Base-by-base conservation (phyloP, 495 filamentous ascomycete genomes). In the Xylaria longipes region DNA sequence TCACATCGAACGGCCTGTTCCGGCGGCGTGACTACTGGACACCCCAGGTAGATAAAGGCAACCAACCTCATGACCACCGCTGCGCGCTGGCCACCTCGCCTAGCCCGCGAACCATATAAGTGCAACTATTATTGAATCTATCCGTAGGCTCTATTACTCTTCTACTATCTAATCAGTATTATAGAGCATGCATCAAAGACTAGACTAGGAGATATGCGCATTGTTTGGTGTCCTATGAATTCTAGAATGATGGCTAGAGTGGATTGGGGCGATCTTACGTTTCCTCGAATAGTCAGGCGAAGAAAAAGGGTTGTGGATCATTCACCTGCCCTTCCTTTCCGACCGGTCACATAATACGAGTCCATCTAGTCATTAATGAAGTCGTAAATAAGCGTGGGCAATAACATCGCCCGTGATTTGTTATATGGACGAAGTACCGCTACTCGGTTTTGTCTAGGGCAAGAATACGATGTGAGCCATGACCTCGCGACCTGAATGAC, bases 51-150 rank as follows among this genome's bases (percentile, higher is more conserved):
- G n/a, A 57, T 22, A 57, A 46, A 68, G 52, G 66, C 27, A 60
- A 27, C 37, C 27, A 60, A 27, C 37, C 66, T 33, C 39, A 35
- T 68, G 66, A 68, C 66, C 66, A 35, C 27, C 5, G n/a, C 33
- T 29, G 7, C 20, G 52, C 66, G 20, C 39, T 68, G 58, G 37
- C 65, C 52, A 60, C 50, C 52, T 58, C 64, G 25, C 45, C 62
- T 25, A 41, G 66, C 1, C 66, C 54, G 39, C 39, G 52, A 58
- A 58, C 66, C 39, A 60, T 31, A 27, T 45, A 12, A 43, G 25
- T 69, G 41, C 41, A n/a, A n/a, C 37, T 25, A 69, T 33, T 69
- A 45, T 31, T 65, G 3, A 65, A 31, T 33, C 41, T 20, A n/a
- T n/a, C 39, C 31, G 57, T 22, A 60, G 56, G 29, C 22, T 20